Evolutionary conservation across 2,329 filamentous ascomycete species (phyloP).

Genomic region (Hyphodiscus sp.): DNA sequence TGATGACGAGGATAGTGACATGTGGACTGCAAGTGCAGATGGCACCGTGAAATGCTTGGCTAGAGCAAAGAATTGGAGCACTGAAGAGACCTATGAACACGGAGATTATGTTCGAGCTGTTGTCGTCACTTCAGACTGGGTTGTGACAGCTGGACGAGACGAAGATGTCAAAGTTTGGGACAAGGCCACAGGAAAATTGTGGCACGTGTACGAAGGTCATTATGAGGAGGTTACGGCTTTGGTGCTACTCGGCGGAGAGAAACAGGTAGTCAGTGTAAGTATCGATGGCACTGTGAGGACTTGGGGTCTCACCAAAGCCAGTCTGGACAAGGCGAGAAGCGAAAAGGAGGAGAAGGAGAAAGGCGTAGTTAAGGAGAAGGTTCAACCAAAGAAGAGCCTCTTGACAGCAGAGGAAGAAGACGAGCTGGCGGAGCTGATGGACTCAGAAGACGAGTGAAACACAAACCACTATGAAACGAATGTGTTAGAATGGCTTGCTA

Average conservation of each 20-base stretch:
- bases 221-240: conserved; percentile 89
- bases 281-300: conserved; percentile 84
- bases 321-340: conserved; percentile 50
- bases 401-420: conserved; percentile 88
- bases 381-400: conserved; percentile 42
- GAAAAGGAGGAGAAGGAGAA: conserved; percentile 41
- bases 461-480: conserved; percentile 1
- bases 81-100: conserved; percentile 69
- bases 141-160: conserved; percentile 82
- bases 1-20: conserved; percentile 49
- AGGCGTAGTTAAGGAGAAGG: conserved; percentile 35
- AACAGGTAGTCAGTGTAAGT: conserved; percentile 67
- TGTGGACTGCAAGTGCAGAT: conserved; percentile 93
- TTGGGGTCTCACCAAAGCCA: conserved; percentile 66
- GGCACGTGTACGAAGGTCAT: conserved; percentile 73
- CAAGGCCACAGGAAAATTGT: conserved; percentile 60
- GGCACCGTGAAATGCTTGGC: conserved; percentile 78
- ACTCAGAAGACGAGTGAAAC: conserved; percentile 51
- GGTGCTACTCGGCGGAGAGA: conserved; percentile 49
- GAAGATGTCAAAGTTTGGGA: conserved; percentile 94
- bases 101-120: conserved; percentile 88
- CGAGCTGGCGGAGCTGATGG: conserved; percentile 88
- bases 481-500: background rate
- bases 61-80: conserved; percentile 59
- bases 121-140: conserved; percentile 67